Evolutionary conservation across 345 rosid species (phyloP).

Genomic region (Ceriops tagal): DNA sequence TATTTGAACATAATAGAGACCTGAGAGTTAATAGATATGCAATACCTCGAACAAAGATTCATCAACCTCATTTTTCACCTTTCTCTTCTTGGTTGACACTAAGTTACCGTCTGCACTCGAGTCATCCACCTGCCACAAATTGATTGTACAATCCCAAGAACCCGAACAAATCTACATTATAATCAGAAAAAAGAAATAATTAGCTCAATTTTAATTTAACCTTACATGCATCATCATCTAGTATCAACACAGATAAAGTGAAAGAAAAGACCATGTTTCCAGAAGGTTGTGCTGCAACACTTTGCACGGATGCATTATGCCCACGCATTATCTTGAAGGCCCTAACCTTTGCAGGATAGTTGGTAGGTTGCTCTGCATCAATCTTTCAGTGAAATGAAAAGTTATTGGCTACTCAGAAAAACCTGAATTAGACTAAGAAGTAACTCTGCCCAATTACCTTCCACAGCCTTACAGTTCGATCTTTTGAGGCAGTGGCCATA

Average conservation of each 20-base stretch:
- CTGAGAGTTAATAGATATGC: background rate
- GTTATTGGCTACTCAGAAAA: constrained; percentile 9
- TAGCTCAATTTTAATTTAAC: constrained; percentile 1
- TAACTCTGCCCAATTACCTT: constrained; percentile 54
- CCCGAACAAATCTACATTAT: constrained; percentile 72
- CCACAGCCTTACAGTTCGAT: constrained; percentile 81
- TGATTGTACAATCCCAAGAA: constrained; percentile 90
- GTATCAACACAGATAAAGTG: constrained; percentile 7
- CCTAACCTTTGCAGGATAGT: constrained; percentile 45
- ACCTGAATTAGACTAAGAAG: constrained; percentile 9
- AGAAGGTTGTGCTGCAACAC: constrained; percentile 58
- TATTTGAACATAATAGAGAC: constrained; percentile 1
- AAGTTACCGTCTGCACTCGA: constrained; percentile 45
- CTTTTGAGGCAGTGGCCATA: constrained; percentile 89
- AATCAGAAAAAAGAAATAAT: constrained; percentile 12
- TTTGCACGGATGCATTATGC: constrained; percentile 82
- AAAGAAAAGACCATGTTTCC: constrained; percentile 62
- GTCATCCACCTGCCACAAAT: constrained; percentile 66
- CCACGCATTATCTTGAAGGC: constrained; percentile 80
- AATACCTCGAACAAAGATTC: constrained; percentile 78
- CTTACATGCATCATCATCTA: background rate
- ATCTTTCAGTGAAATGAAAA: constrained; percentile 41
- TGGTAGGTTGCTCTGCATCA: constrained; percentile 37
- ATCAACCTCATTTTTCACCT: constrained; percentile 53
- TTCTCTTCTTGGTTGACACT: constrained; percentile 79